These are phyloP conservation scores for Aspergillus ostianus DNA, from an alignment of 495 filamentous ascomycete genomes.

Conservation along the genomic window DNA sequence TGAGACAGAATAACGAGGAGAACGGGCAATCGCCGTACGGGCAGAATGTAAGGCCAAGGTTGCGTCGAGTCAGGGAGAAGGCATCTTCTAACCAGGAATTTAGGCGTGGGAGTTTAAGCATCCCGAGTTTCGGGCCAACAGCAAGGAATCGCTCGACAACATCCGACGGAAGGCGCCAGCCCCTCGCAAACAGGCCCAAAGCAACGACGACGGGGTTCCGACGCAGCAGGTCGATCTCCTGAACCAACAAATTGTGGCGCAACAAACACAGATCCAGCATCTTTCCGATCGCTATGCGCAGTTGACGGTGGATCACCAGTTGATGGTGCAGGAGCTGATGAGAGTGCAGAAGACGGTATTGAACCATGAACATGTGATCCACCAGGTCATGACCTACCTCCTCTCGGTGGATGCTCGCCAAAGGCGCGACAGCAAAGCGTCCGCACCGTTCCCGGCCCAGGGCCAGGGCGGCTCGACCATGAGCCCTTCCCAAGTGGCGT, in stretches of 20 bases:
- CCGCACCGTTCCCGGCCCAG: slow-evolving; percentile 46
- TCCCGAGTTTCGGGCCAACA: slow-evolving; percentile 92
- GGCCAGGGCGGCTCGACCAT: slow-evolving; percentile 33
- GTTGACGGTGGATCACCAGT: slow-evolving; percentile 77
- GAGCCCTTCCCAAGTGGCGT: slow-evolving; percentile 43
- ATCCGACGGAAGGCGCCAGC: slow-evolving; percentile 95
- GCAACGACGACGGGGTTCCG: slow-evolving; percentile 69
- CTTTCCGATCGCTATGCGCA: slow-evolving; percentile 83
- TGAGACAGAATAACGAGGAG: slow-evolving; percentile 94
- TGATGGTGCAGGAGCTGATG: slow-evolving; percentile 84
- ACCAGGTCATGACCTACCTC: slow-evolving; percentile 70
- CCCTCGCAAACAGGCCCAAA: slow-evolving; percentile 69
- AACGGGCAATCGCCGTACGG: slow-evolving; percentile 89
- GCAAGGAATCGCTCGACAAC: slow-evolving; percentile 95
- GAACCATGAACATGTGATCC: slow-evolving; percentile 75
- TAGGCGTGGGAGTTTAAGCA: slow-evolving; percentile 99
- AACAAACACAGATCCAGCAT: slow-evolving; percentile 85
- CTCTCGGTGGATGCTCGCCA: slow-evolving; percentile 64
- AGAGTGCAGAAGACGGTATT: slow-evolving; percentile 86
- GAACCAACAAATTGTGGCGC: slow-evolving; percentile 82
- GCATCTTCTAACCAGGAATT: slow-evolving; percentile 11
- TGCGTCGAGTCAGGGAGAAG: not conserved
- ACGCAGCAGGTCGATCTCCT: slow-evolving; percentile 88
- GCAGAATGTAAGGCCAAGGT: slow-evolving; percentile 65
- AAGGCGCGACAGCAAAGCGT: slow-evolving; percentile 57